Conservation (phyloP, 108 stramenopile genomes). For the Nannochloropsis salina region DNA sequence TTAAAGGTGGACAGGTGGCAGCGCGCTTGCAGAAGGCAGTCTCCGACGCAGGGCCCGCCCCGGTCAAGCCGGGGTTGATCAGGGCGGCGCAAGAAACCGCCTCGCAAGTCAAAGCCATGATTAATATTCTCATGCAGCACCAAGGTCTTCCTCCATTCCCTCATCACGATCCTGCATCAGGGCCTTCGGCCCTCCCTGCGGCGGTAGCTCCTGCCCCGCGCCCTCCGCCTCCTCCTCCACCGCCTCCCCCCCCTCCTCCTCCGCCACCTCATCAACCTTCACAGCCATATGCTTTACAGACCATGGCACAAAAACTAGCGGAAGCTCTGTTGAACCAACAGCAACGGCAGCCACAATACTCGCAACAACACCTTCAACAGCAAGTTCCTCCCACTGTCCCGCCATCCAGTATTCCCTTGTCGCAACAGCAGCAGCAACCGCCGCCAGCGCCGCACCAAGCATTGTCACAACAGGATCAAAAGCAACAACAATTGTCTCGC, state of each 20-base stretch:
- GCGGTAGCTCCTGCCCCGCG: neutral
- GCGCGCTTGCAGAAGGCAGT: neutral
- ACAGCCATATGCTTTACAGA: neutral
- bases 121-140: neutral
- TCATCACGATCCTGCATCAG: too few relatives aligned
- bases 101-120: neutral
- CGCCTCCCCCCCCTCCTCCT: neutral
- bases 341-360: neutral
- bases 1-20: neutral
- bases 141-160: neutral
- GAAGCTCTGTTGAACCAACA: neutral
- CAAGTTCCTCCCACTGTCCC: neutral
- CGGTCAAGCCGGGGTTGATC: neutral
- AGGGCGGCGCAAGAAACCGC: neutral
- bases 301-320: neutral
- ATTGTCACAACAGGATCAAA: neutral
- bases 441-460: neutral
- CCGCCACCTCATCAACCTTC: neutral
- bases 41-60: neutral
- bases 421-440: neutral
- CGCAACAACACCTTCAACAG: neutral
- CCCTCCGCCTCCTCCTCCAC: neutral
- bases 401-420: neutral
- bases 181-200: neutral
- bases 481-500: neutral